Conservation (phyloP, 768 basidiomycete genomes). For the Tricholoma flavovirens region DNA sequence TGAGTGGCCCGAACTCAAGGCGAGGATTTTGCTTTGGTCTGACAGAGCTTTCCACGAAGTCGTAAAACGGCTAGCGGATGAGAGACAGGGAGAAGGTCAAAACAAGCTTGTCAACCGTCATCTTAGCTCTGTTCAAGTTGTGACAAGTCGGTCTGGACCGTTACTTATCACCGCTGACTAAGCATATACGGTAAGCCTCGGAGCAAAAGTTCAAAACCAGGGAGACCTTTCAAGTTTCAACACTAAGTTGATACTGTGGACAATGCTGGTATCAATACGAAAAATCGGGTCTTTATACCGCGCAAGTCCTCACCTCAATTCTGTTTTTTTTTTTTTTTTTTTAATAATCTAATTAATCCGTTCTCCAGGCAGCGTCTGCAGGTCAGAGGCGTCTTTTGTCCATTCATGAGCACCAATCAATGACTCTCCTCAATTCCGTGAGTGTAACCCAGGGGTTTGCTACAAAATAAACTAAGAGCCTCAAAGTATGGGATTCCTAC, state of each 20-base stretch:
- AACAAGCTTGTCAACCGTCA: constrained; percentile 57
- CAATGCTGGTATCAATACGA: constrained; percentile 65
- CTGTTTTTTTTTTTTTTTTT: no score
- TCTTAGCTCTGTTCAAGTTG: constrained; percentile 61
- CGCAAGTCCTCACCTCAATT: constrained; percentile 32
- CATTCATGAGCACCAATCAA: constrained; percentile 98
- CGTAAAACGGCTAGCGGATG: constrained; percentile 39
- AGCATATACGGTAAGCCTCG: constrained; percentile 16
- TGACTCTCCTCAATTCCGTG: constrained; percentile 91
- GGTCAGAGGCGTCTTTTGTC: constrained; percentile 90
- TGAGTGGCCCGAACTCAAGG: constrained; percentile 77
- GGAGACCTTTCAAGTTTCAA: no score
- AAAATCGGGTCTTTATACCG: constrained; percentile 62
- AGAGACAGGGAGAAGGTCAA: constrained; percentile 63
- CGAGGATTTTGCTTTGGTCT: constrained; percentile 48
- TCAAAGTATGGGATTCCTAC: constrained; percentile 90
- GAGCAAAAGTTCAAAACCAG: no score
- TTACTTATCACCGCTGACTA: constrained; percentile 51
- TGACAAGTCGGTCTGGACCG: no score
- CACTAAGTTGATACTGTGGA: no score
- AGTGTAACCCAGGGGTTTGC: constrained; percentile 14
- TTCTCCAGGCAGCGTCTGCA: constrained; percentile 55
- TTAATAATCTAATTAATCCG: constrained; percentile 12
- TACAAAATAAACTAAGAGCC: not conserved
- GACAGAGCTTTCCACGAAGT: constrained; percentile 50